These are phyloP conservation scores for Geum urbanum DNA, from an alignment of 306 rosid species.

Conservation along the genomic window DNA sequence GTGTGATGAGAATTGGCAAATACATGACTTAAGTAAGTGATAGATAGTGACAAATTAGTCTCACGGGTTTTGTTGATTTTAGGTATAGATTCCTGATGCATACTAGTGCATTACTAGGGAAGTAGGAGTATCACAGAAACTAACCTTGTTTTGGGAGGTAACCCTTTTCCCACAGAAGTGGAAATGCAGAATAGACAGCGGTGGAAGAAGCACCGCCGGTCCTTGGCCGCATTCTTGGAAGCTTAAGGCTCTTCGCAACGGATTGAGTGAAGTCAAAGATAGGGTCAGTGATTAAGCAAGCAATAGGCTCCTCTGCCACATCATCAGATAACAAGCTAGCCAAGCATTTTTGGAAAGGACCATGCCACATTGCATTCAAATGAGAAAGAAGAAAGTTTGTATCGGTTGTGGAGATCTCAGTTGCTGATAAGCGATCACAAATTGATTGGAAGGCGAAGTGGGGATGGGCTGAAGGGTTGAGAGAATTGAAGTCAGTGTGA, in stretches of 20 bases:
- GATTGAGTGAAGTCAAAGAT: constrained; percentile 32
- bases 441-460: constrained; percentile 37
- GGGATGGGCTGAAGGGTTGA: constrained; percentile 39
- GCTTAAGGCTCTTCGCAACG: constrained; percentile 31
- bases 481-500: constrained; percentile 43
- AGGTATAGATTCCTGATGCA: neutral
- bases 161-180: constrained; percentile 24
- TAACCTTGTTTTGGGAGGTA: constrained; percentile 28
- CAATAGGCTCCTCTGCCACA: constrained; percentile 28
- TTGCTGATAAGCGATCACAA: constrained; percentile 18
- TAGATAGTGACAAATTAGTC: neutral
- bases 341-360: constrained; percentile 30
- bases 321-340: constrained; percentile 19
- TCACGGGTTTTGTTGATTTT: too few relatives aligned
- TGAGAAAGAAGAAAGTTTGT: neutral
- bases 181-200: constrained; percentile 31
- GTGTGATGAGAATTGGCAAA: neutral
- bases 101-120: neutral
- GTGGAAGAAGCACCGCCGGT: constrained; percentile 29
- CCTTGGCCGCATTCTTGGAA: constrained; percentile 40
- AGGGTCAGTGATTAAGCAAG: constrained; percentile 51
- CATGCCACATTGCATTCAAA: constrained; percentile 19
- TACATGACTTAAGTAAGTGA: neutral
- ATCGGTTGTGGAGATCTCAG: constrained; percentile 21
- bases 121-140: neutral